phyloP scores from a whole-genome alignment of 2,329 filamentous ascomycete species.

The Didymella keratinophila region DNA sequence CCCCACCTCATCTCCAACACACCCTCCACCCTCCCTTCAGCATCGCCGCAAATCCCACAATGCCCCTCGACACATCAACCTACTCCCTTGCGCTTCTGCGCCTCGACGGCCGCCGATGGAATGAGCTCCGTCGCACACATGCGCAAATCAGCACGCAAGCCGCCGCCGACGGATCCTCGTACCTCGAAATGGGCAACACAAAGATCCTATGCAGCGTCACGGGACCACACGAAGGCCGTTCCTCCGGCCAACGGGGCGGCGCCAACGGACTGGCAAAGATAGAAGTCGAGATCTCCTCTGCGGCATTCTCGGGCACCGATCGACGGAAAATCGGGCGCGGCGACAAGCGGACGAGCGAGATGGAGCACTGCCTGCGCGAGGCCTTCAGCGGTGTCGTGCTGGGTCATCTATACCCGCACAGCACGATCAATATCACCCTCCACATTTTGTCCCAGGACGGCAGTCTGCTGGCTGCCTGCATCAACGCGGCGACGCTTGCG shows the following conservation, averaged over 20 bases:
- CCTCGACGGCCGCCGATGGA: constrained; percentile 85
- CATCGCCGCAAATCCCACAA: constrained; percentile 50
- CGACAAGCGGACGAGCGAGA: constrained; percentile 77
- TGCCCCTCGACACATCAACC: constrained; percentile 94
- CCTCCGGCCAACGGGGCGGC: constrained; percentile 57
- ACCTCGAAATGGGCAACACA: constrained; percentile 97
- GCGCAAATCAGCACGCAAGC: constrained; percentile 93
- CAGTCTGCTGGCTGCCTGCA: constrained; percentile 83
- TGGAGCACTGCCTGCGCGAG: constrained; percentile 79
- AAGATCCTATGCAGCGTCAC: constrained; percentile 93
- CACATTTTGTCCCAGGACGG: constrained; percentile 92
- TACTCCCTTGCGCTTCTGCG: constrained; percentile 81
- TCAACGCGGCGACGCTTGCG: constrained; percentile 91
- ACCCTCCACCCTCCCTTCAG: no score
- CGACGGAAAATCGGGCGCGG: constrained; percentile 67
- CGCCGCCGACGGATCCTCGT: constrained; percentile 89
- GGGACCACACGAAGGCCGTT: constrained; percentile 77
- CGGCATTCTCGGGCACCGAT: constrained; percentile 88
- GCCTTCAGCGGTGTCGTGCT: constrained; percentile 81
- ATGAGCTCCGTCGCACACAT: constrained; percentile 88
- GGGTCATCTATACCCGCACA: constrained; percentile 88
- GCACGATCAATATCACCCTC: constrained; percentile 80
- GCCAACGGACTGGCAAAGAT: constrained; percentile 69
- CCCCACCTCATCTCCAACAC: no score
- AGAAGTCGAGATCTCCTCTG: constrained; percentile 81